Conservation (phyloP, 1,284 basidiomycete species). For the Violaceomyces palustris region DNA sequence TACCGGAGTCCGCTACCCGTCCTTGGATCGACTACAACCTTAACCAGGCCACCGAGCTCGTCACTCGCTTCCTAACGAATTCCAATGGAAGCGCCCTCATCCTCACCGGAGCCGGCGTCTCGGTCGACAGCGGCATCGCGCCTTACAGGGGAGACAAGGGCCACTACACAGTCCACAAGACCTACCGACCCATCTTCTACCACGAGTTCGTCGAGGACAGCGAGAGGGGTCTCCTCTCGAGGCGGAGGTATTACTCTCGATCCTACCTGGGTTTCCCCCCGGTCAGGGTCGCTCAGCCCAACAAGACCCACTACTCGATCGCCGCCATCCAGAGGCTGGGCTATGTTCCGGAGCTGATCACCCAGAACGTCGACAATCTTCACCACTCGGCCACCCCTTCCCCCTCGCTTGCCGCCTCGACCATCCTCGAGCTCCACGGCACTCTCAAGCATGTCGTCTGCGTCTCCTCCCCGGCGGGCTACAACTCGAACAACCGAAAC, state of each 20-base stretch:
- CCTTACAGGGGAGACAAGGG: constrained; percentile 49
- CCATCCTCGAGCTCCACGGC: constrained; percentile 51
- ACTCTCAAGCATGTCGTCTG: constrained; percentile 26
- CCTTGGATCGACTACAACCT: constrained; percentile 23
- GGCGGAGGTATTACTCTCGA: constrained; percentile 50
- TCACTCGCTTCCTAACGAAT: constrained; percentile 25
- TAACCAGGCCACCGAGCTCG: constrained; percentile 17
- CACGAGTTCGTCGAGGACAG: constrained; percentile 44
- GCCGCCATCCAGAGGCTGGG: constrained; percentile 46
- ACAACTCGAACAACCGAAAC: neutral
- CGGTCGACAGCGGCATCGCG: constrained; percentile 50
- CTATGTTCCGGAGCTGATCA: constrained; percentile 42
- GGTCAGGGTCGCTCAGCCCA: constrained; percentile 43
- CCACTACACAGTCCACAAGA: constrained; percentile 44
- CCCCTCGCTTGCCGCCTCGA: constrained; percentile 21
- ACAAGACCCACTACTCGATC: constrained; percentile 44
- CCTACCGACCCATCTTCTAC: constrained; percentile 51
- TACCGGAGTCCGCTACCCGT: constrained; percentile 27
- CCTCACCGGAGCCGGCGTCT: constrained; percentile 48
- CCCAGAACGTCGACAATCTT: constrained; percentile 50
- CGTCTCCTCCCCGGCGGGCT: constrained; percentile 5
- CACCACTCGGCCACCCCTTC: constrained; percentile 45
- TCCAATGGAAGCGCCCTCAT: constrained; percentile 29
- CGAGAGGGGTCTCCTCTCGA: constrained; percentile 25
- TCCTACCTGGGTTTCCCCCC: constrained; percentile 50